These are phyloP conservation scores for Phytophthora sojae DNA, from an alignment of 352 stramenopile genomes.

Conservation along the genomic window DNA sequence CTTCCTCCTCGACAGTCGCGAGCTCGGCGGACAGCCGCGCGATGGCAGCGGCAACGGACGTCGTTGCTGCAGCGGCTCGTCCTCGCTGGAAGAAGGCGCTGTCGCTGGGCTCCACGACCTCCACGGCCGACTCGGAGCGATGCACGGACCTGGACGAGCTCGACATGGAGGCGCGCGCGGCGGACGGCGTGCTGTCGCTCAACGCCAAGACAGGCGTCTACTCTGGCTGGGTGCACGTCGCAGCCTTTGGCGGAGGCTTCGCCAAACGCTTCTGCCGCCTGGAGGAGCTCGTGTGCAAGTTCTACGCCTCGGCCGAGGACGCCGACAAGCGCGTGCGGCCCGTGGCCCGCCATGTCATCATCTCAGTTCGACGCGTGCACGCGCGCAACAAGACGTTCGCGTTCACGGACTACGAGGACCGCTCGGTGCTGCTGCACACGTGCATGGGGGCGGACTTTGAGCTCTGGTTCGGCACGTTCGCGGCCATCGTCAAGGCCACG, in stretches of 20 bases:
- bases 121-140: conserved; percentile 25
- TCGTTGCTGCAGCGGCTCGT: neutral
- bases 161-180: conserved; percentile 32
- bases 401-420: conserved; percentile 57
- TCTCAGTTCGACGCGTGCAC: conserved; percentile 44
- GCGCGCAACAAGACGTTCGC: conserved; percentile 60
- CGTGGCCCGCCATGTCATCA: conserved; percentile 48
- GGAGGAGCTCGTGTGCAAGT: conserved; percentile 50
- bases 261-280: conserved; percentile 48
- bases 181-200: conserved; percentile 27
- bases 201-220: conserved; percentile 35
- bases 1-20: conserved; percentile 25
- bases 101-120: conserved; percentile 31
- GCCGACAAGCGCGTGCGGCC: conserved; percentile 12
- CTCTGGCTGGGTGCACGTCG: conserved; percentile 52
- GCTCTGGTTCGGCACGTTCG: conserved; percentile 52
- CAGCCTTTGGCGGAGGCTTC: conserved; percentile 25
- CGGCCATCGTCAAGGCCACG: conserved; percentile 40
- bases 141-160: conserved; percentile 40
- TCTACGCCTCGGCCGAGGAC: conserved; percentile 42
- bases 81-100: conserved; percentile 40
- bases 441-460: conserved; percentile 56
- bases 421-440: conserved; percentile 47
- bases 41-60: conserved; percentile 17
- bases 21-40: conserved; percentile 18